Evolutionary conservation across 78 protist species (phyloP), one percentile per base, ranked within the genome.

Genomic region (Bodo saltans): DNA sequence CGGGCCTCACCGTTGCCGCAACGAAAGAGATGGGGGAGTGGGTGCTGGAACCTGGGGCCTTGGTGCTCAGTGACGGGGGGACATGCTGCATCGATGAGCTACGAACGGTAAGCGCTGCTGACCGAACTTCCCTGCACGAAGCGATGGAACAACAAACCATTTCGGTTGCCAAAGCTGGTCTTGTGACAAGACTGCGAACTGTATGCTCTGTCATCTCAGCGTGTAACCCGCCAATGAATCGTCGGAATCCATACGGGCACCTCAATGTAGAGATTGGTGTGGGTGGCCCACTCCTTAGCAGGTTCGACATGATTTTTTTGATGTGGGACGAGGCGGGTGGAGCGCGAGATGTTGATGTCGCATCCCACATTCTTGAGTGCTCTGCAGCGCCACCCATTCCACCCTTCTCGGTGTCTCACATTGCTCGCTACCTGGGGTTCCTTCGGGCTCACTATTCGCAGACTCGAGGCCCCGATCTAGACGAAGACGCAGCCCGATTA

Each of bases 91-190:
- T 98, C 29, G 99, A 98, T 80, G 99, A 98, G 72, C 95, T 98
- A 67, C 90, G 85, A 28, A 82, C 92, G 28, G 93, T 97, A 37
- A 88, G 90, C 11, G 92, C 88, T 32, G 71, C 72, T 25, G 98
- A 97, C 74, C 73, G 96, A 25, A 70, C 90, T 0, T 60, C 96
- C 32, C 90, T 96, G 33, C 97, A 96, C 86, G 99, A 97, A 84
- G 97, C 99, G 17, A 98, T 98, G 99, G 99, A 98, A 84, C 99
- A 97, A 70, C 99, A 98, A 83, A 95, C 98, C 0, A 32, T 98
- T n/a, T 75, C 90, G 26, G 93, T 98, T n/a, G 99, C 99, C 3
- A 97, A 97, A 88, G 97, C 97, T 34, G 99, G 99, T 29, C 41
- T 98, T 32, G 95, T 96, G 30, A 89, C 95, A 74, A 93, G 87